Evolutionary conservation across 2,329 filamentous ascomycete genomes (phyloP).

Genomic region (Aspergillus piperis): DNA sequence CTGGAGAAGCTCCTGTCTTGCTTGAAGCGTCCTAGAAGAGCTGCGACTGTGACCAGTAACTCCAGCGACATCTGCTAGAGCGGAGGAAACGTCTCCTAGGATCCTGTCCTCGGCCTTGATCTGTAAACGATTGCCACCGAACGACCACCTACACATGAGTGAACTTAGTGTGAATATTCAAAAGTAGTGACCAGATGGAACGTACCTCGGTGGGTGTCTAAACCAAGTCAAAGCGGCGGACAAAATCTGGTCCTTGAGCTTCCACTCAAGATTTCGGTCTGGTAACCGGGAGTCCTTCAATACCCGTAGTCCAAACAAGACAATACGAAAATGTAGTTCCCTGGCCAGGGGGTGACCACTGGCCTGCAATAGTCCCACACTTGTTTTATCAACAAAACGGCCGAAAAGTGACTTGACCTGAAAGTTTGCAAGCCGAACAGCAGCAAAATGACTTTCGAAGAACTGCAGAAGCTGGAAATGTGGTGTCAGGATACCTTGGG

Average conservation of each 20-base stretch:
- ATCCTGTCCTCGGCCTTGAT: constrained; percentile 88
- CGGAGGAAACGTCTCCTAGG: constrained; percentile 70
- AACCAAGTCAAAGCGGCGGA: constrained; percentile 92
- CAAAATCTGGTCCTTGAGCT: constrained; percentile 83
- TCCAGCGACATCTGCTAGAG: constrained; percentile 64
- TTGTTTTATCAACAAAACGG: constrained; percentile 75
- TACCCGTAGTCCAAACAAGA: constrained; percentile 79
- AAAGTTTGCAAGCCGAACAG: constrained; percentile 78
- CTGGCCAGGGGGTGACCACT: constrained; percentile 81
- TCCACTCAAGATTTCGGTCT: constrained; percentile 70
- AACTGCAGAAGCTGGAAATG: constrained; percentile 86
- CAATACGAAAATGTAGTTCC: constrained; percentile 86
- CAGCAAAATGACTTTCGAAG: constrained; percentile 91
- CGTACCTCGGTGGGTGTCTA: constrained; percentile 66
- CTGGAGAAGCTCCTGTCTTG: constrained; percentile 81
- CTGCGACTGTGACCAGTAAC: constrained; percentile 56
- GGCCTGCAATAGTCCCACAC: constrained; percentile 71
- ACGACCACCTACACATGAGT: constrained; percentile 70
- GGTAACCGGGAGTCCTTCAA: constrained; percentile 68
- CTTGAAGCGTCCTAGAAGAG: constrained; percentile 65
- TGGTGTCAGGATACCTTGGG: constrained; percentile 81
- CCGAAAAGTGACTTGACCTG: constrained; percentile 81
- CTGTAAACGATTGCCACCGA: constrained; percentile 89
- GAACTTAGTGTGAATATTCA: constrained; percentile 9
- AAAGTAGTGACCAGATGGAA: background rate